Evolutionary conservation across 805 yeast genomes (phyloP).

Genomic region (Priceomyces fermenticarens): DNA sequence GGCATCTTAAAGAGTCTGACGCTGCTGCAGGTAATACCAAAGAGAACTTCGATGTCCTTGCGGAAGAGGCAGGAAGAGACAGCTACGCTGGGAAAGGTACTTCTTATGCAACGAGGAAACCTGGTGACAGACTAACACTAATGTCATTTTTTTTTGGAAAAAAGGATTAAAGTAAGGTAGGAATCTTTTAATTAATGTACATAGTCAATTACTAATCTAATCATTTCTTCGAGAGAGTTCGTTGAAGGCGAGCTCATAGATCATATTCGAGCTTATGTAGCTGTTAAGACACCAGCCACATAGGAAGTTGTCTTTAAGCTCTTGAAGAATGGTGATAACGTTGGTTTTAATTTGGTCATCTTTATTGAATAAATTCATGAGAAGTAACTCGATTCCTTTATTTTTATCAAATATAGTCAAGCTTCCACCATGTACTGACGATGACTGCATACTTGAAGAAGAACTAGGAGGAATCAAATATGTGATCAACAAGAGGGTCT

Average conservation of each 20-base stretch:
- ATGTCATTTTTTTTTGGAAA: slow-evolving; percentile 21
- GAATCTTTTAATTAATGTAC: slow-evolving; percentile 1
- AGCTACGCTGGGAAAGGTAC: slow-evolving; percentile 71
- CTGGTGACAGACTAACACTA: slow-evolving; percentile 51
- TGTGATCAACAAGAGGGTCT: slow-evolving; percentile 36
- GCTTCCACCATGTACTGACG: slow-evolving; percentile 37
- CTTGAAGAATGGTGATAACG: slow-evolving; percentile 41
- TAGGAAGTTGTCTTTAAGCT: slow-evolving; percentile 39
- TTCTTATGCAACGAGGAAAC: slow-evolving; percentile 54
- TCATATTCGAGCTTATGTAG: slow-evolving; percentile 33
- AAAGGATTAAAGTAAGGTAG: slow-evolving; percentile 4
- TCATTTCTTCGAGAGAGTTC: slow-evolving; percentile 20
- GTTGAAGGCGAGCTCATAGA: slow-evolving; percentile 39
- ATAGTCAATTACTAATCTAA: background rate
- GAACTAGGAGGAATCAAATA: slow-evolving; percentile 41
- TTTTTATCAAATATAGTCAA: slow-evolving; percentile 42
- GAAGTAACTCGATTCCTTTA: slow-evolving; percentile 40
- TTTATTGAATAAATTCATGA: slow-evolving; percentile 39
- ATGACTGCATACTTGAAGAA: slow-evolving; percentile 35
- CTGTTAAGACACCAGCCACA: slow-evolving; percentile 45
- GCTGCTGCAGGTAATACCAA: slow-evolving; percentile 28
- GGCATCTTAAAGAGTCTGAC: slow-evolving; percentile 35
- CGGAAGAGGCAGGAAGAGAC: slow-evolving; percentile 40
- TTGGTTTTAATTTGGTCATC: slow-evolving; percentile 39
- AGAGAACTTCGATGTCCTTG: slow-evolving; percentile 24